phyloP scores from a whole-genome alignment of 371 early-diverging fungal genomes.

The Zopfochytrium polystomum region DNA sequence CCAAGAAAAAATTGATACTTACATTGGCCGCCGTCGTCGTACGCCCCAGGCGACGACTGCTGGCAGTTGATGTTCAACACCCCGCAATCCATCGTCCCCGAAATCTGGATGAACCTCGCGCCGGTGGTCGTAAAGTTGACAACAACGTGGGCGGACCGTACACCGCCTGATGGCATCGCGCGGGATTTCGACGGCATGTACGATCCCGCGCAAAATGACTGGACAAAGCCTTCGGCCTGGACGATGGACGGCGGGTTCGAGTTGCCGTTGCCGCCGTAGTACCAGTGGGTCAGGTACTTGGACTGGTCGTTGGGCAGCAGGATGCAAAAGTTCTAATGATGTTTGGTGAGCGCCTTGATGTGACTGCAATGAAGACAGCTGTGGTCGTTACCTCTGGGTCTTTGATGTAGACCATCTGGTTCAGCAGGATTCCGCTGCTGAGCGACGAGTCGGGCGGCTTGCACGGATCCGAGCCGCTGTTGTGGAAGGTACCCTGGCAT shows the following conservation, averaged over 20 bases:
- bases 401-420: constrained; percentile 19
- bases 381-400: constrained; percentile 5
- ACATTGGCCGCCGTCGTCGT: constrained; percentile 31
- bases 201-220: constrained; percentile 26
- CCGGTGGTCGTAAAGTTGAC: constrained; percentile 13
- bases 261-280: constrained; percentile 22
- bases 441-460: neutral
- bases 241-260: constrained; percentile 25
- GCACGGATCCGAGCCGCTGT: constrained; percentile 6
- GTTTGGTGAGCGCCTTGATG: neutral
- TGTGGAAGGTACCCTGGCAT: constrained; percentile 1
- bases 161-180: constrained; percentile 10
- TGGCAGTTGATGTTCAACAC: constrained; percentile 25
- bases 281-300: constrained; percentile 1
- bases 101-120: constrained; percentile 19
- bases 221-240: constrained; percentile 30
- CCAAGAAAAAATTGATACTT: constrained; percentile 3
- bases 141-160: constrained; percentile 27
- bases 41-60: constrained; percentile 12
- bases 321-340: constrained; percentile 29
- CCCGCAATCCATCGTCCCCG: constrained; percentile 22
- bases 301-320: constrained; percentile 25
- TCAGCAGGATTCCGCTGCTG: neutral
- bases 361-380: neutral
- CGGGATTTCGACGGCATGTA: constrained; percentile 29